phyloP scores from a whole-genome alignment of 1,284 basidiomycete genomes.

The Fomitopsis pinicola region DNA sequence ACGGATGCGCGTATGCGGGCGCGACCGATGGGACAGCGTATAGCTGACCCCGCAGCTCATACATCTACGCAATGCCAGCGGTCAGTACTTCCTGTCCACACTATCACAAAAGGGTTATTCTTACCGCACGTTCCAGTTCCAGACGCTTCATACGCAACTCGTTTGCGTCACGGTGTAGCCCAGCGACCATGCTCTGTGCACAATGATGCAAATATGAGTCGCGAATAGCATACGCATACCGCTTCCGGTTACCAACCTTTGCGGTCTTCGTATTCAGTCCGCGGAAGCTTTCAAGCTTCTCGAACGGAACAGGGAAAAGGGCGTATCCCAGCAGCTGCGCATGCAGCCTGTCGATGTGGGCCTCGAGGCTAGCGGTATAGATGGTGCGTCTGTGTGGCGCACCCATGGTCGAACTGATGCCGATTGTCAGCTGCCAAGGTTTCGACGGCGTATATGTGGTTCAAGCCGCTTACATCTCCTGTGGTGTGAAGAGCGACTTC shows the following conservation, averaged over 20 bases:
- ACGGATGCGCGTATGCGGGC: background rate
- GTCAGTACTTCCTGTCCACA: background rate
- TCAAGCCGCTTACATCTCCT: conserved; percentile 49
- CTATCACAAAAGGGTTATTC: conserved; percentile 8
- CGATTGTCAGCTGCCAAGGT: background rate
- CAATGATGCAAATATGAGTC: background rate
- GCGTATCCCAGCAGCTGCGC: conserved; percentile 20
- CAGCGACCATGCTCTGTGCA: conserved; percentile 64
- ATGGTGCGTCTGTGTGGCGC: conserved; percentile 45
- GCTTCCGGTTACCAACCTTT: conserved; percentile 40
- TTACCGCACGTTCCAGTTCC: conserved; percentile 63
- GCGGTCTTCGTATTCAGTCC: conserved; percentile 60
- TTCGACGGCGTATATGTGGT: background rate
- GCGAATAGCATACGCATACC: background rate
- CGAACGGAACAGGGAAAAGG: conserved; percentile 21
- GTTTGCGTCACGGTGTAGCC: conserved; percentile 59
- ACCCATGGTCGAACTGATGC: conserved; percentile 54
- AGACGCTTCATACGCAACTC: conserved; percentile 54
- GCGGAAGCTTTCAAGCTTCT: conserved; percentile 23
- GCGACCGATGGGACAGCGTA: background rate
- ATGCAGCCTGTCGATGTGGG: conserved; percentile 27
- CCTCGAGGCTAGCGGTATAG: conserved; percentile 30
- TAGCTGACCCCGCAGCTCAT: background rate
- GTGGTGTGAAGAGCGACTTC: conserved; percentile 60
- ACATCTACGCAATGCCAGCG: background rate